A percentile compares a stretch with the other conserved stretches of the same genome.
Conservation (phyloP, 2,329 filamentous ascomycete species). For the Chrysoporthe cubensis region DNA sequence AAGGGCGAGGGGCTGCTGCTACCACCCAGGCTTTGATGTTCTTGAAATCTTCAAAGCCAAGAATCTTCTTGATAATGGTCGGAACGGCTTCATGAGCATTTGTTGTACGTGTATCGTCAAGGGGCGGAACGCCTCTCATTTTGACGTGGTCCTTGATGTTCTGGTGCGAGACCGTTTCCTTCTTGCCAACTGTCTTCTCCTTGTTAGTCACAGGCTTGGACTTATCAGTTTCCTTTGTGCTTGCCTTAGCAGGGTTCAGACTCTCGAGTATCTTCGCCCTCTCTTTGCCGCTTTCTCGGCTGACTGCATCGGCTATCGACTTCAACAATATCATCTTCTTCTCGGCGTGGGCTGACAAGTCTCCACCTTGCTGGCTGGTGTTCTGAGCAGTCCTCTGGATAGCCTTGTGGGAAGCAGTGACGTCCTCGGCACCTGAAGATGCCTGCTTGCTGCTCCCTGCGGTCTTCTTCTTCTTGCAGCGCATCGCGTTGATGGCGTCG, state of each 20-base stretch:
- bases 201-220: neutral
- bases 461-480: neutral
- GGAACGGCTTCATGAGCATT: neutral
- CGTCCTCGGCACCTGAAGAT: neutral
- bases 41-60: conserved; percentile 1
- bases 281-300: neutral
- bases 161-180: neutral
- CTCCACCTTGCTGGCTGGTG: neutral
- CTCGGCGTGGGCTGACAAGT: neutral
- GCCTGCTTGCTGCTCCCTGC: neutral
- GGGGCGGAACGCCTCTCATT: neutral
- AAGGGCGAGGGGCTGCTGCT: conserved; percentile 56
- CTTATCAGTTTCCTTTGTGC: neutral
- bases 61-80: neutral
- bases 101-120: neutral
- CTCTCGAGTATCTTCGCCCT: neutral
- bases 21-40: neutral
- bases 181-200: neutral
- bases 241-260: neutral
- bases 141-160: neutral
- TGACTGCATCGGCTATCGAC: neutral
- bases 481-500: conserved; percentile 4
- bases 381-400: neutral
- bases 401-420: neutral
- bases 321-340: neutral